Evolutionary conservation across 768 basidiomycete species (phyloP).

Genomic region (Tricholoma hemisulphureum): DNA sequence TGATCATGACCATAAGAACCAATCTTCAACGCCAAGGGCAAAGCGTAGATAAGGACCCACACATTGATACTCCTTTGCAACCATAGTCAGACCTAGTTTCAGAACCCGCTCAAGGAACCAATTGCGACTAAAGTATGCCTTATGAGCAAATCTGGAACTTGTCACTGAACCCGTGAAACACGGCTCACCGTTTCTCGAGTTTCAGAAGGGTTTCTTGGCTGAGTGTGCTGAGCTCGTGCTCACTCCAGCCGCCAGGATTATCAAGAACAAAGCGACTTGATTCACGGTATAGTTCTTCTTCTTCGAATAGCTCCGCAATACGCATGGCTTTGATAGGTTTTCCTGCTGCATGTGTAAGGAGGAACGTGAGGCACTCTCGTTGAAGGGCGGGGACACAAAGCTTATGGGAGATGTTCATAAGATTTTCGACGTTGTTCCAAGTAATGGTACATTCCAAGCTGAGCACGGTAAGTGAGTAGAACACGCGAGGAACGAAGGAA

Average conservation of each 20-base stretch:
- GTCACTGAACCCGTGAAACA: constrained; percentile 12
- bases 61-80: constrained; percentile 95
- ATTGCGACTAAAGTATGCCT: constrained; percentile 56
- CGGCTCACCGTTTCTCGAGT: constrained; percentile 77
- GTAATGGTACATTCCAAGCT: constrained; percentile 90
- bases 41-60: constrained; percentile 42
- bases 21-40: not conserved
- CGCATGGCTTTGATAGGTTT: constrained; percentile 90
- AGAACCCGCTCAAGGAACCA: constrained; percentile 96
- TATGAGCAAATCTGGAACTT: not conserved
- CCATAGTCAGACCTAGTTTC: constrained; percentile 81
- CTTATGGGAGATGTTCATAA: constrained; percentile 89
- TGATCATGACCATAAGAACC: constrained; percentile 37
- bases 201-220: constrained; percentile 82
- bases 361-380: constrained; percentile 79
- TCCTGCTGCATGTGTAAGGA: constrained; percentile 90
- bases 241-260: constrained; percentile 83
- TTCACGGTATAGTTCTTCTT: constrained; percentile 89
- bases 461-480: not conserved
- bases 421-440: constrained; percentile 91
- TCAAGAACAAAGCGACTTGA: constrained; percentile 90
- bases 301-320: constrained; percentile 87
- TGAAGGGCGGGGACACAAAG: constrained; percentile 82
- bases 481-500: not conserved
- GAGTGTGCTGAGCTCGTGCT: constrained; percentile 78